Base-by-base conservation (phyloP, 2,329 filamentous ascomycete species). In the Magnaporthiopsis poae region DNA sequence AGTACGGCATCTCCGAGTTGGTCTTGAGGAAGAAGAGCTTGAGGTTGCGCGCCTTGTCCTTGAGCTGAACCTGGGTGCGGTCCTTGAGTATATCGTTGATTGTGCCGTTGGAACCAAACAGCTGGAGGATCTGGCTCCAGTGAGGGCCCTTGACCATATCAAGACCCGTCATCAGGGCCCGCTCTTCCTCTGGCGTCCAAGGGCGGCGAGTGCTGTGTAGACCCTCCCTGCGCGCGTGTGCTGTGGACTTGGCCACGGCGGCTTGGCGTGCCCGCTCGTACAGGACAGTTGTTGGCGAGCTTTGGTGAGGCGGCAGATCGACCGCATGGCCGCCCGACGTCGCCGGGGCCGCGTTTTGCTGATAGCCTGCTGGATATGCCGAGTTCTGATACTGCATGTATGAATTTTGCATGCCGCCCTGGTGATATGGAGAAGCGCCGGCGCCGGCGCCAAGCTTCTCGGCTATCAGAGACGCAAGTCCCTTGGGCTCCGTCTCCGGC, bases 11-110 rank as follows among this genome's bases (percentile, higher is more conserved):
- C 72, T 96, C 92, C 5, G 92, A 92, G 65, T 91, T 91, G 25
- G 90, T 94, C 79, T 96, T 96, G 66, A 96, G 79, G 76, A 96
- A 96, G 79, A 95, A 96, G 0, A 96, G 79, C 76, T 96, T 96
- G 63, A 96, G 78, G 70, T 96, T 96, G 64, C 92, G 84, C 0
- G 92, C 92, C 77, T 96, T 96, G 74, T 96, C 92, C 76, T 96
- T 96, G 15, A 96, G 81, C 74, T 96, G 92, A 0, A 96, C 92
- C 73, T 96, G 92, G 61, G 92, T 96, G 46, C 92, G 85, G 74
- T 96, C 92, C 71, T 93, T 94, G 27, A 96, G 82, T 31, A 94
- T 90, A 71, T 94, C 89, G 62, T 88, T 93, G 31, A 94, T 86
- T 0, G 88, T 90, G 5, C 92, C 92, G 60, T 89, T 90, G 0